Evolutionary conservation across 1,139 yeast species (phyloP).

Genomic region (Eremothecium coryli): DNA sequence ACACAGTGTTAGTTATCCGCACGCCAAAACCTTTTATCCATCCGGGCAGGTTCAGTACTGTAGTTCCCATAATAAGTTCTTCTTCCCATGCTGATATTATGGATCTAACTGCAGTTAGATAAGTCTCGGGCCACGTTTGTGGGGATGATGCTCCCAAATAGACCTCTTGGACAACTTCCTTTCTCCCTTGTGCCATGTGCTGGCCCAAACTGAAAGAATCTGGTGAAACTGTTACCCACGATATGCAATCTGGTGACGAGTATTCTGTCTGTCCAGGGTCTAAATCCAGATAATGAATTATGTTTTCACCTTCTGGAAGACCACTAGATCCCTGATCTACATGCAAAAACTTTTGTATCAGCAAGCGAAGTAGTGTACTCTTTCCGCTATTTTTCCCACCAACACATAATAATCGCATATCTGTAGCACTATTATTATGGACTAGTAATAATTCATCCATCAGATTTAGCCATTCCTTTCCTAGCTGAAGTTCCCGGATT

Average conservation of each 20-base stretch:
- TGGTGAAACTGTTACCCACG: slow-evolving; percentile 22
- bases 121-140: slow-evolving; percentile 54
- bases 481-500: slow-evolving; percentile 20
- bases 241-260: slow-evolving; percentile 53
- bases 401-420: slow-evolving; percentile 36
- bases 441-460: slow-evolving; percentile 15
- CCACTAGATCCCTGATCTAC: slow-evolving; percentile 1
- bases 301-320: slow-evolving; percentile 12
- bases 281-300: slow-evolving; percentile 51
- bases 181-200: slow-evolving; percentile 20
- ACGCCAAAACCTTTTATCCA: slow-evolving; percentile 90
- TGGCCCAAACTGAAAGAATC: slow-evolving; percentile 17
- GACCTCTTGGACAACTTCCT: slow-evolving; percentile 31
- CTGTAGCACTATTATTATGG: slow-evolving; percentile 16
- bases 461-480: slow-evolving; percentile 20
- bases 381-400: slow-evolving; percentile 81
- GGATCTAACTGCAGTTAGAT: slow-evolving; percentile 38
- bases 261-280: slow-evolving; percentile 92
- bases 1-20: slow-evolving; percentile 46
- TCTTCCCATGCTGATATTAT: slow-evolving; percentile 35
- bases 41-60: slow-evolving; percentile 79
- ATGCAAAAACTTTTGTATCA: slow-evolving; percentile 39
- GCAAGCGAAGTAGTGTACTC: slow-evolving; percentile 54
- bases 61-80: slow-evolving; percentile 32
- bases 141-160: slow-evolving; percentile 71